Percentiles rank a stretch among this genome's conserved stretches.
These are phyloP conservation scores for Coemansia sp. DNA, from an alignment of 192 early-diverging fungal genomes.

Conservation along the genomic window DNA sequence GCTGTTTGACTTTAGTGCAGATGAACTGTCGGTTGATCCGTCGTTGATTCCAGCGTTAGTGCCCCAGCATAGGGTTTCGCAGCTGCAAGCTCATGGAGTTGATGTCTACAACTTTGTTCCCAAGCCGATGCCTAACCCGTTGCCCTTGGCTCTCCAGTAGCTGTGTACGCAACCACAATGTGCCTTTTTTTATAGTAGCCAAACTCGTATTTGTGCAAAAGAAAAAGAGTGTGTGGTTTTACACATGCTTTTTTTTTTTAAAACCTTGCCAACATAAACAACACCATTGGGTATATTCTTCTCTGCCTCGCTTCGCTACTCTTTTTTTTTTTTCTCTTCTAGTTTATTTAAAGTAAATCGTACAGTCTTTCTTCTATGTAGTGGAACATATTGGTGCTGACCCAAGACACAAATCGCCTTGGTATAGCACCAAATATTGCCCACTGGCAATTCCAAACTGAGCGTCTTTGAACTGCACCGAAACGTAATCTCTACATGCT, in stretches of 20 bases:
- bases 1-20: conserved; percentile 85
- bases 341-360: conserved; percentile 2
- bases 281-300: background rate
- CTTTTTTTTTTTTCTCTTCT: conserved; percentile 4
- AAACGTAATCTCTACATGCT: conserved; percentile 9
- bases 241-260: background rate
- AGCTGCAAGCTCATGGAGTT: conserved; percentile 37
- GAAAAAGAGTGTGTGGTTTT: background rate
- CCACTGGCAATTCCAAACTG: conserved; percentile 64
- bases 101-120: conserved; percentile 51
- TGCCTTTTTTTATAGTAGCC: background rate
- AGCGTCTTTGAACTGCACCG: conserved; percentile 54
- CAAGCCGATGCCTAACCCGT: conserved; percentile 39
- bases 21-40: conserved; percentile 87
- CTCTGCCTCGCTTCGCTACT: background rate
- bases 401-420: conserved; percentile 63
- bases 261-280: background rate
- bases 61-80: conserved; percentile 64
- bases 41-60: conserved; percentile 75
- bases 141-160: conserved; percentile 48
- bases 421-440: conserved; percentile 62
- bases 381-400: conserved; percentile 54
- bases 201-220: too few relatives aligned
- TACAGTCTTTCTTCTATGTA: background rate
- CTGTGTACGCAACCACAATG: background rate